Evolutionary conservation across 179 eudicot species (phyloP).

Genomic region (Patellifolia procumbens): DNA sequence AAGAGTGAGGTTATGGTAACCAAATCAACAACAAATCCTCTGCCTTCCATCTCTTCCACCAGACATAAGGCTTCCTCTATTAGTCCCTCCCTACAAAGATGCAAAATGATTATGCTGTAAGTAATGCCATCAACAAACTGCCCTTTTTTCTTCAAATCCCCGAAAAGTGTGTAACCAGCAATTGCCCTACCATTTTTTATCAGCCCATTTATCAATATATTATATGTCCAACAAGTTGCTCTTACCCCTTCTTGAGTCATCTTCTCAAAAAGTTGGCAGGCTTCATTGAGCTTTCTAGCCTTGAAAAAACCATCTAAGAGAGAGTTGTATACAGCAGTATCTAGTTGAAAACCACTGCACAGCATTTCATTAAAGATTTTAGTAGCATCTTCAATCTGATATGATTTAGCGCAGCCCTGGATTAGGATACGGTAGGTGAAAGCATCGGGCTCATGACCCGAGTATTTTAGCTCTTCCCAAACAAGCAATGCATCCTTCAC

Average conservation of each 20-base stretch:
- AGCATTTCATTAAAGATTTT: constrained; percentile 78
- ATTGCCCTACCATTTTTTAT: constrained; percentile 70
- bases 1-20: constrained; percentile 74
- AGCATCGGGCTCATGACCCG: constrained; percentile 89
- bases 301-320: constrained; percentile 73
- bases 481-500: constrained; percentile 71
- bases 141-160: constrained; percentile 81
- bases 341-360: constrained; percentile 65
- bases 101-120: constrained; percentile 69
- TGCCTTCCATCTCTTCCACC: constrained; percentile 86
- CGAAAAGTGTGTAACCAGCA: constrained; percentile 73
- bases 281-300: constrained; percentile 72
- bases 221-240: constrained; percentile 80
- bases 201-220: constrained; percentile 83
- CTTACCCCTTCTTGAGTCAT: constrained; percentile 78
- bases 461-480: constrained; percentile 80
- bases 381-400: constrained; percentile 56
- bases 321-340: constrained; percentile 71
- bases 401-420: constrained; percentile 88
- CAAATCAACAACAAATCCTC: constrained; percentile 85
- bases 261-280: constrained; percentile 78
- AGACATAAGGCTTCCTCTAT: constrained; percentile 62
- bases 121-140: constrained; percentile 79
- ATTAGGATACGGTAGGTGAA: constrained; percentile 78
- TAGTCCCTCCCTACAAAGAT: constrained; percentile 66